Evolutionary conservation across 1,139 yeast species (phyloP).

Genomic region (Protomyces macrosporus): DNA sequence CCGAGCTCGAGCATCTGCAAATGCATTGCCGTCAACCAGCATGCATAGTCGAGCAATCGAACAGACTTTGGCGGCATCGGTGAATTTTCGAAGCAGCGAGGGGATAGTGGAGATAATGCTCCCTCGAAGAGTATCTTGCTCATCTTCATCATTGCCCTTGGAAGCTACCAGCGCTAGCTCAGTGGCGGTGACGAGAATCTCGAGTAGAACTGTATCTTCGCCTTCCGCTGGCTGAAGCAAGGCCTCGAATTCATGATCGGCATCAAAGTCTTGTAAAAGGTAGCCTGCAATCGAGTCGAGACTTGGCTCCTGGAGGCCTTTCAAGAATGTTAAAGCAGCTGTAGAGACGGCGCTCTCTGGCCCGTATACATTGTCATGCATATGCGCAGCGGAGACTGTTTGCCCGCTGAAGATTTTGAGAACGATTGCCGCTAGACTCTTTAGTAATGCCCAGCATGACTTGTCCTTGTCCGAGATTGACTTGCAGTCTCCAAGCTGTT

Average conservation of each 20-base stretch:
- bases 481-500: too few relatives aligned
- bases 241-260: conserved; percentile 31
- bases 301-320: conserved; percentile 29
- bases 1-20: conserved; percentile 35
- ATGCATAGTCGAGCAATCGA: conserved; percentile 34
- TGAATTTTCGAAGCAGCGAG: conserved; percentile 33
- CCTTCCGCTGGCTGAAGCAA: conserved; percentile 4
- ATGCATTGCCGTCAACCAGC: conserved; percentile 33
- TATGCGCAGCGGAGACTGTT: conserved; percentile 25
- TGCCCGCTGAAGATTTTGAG: conserved; percentile 5
- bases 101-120: conserved; percentile 33
- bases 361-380: conserved; percentile 31
- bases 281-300: conserved; percentile 34
- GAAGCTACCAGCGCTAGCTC: conserved; percentile 27
- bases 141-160: neutral
- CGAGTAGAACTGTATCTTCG: conserved; percentile 33
- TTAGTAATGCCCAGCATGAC: conserved; percentile 26
- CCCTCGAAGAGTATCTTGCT: conserved; percentile 22
- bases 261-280: conserved; percentile 37
- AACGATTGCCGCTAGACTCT: conserved; percentile 31
- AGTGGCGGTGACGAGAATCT: conserved; percentile 36
- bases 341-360: conserved; percentile 31
- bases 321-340: conserved; percentile 34
- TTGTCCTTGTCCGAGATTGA: too few relatives aligned
- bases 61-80: conserved; percentile 35